These are phyloP conservation scores for Akanthomyces uredinophilus DNA, from an alignment of 2,329 filamentous ascomycete genomes.

Conservation along the genomic window DNA sequence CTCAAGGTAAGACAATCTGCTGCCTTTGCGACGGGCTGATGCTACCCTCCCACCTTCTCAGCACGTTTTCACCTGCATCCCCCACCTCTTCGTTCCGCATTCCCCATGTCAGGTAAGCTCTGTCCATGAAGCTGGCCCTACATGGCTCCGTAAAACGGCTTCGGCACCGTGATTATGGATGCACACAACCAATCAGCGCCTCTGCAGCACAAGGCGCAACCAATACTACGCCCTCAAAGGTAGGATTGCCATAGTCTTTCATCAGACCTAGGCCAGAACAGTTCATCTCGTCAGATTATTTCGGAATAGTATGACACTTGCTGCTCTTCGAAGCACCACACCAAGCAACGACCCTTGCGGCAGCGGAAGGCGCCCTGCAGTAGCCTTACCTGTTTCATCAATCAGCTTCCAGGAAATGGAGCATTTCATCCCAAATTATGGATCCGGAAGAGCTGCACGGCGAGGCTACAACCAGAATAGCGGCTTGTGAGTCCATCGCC, in stretches of 20 bases:
- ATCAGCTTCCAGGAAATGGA: conserved; percentile 3
- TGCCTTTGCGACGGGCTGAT: conserved; percentile 8
- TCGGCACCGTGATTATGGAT: conserved; percentile 11
- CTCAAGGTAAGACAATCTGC: conserved; percentile 14
- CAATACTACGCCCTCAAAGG: background rate
- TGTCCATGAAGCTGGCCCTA: conserved; percentile 8
- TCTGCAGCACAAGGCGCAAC: background rate
- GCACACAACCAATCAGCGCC: background rate
- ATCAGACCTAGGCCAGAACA: conserved; percentile 14
- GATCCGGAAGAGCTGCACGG: conserved; percentile 1
- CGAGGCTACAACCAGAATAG: conserved; percentile 9
- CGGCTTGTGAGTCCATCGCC: conserved; percentile 9
- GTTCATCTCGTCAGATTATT: conserved; percentile 12
- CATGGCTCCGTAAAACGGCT: conserved; percentile 7
- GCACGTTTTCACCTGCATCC: conserved; percentile 3
- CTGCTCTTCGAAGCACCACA: background rate
- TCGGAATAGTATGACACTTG: conserved; percentile 7
- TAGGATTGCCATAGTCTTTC: conserved; percentile 4
- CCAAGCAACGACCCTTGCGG: background rate
- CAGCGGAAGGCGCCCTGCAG: background rate
- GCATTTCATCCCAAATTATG: conserved; percentile 2
- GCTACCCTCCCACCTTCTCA: conserved; percentile 6
- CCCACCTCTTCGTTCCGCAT: background rate
- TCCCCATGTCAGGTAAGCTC: conserved; percentile 11
- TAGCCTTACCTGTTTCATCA: conserved; percentile 3